A percentile compares a stretch with the other conserved stretches of the same genome.
Conservation (phyloP, 1,284 basidiomycete species). For the Coriolopsis trogii region DNA sequence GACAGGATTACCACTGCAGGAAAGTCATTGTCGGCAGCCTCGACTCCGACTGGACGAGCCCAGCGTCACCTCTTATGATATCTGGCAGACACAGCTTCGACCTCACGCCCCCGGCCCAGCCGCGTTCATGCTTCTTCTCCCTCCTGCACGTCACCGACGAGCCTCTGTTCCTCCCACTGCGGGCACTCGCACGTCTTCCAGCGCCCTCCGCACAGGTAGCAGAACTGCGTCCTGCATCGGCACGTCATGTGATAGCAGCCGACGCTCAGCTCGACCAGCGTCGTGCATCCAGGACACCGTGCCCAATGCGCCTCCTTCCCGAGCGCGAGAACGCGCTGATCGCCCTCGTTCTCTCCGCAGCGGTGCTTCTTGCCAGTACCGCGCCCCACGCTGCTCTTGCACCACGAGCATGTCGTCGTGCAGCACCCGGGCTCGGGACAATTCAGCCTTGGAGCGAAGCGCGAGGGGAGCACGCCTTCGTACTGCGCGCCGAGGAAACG, state of each 20-base stretch:
- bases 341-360: constrained; percentile 20
- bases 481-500: constrained; percentile 37
- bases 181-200: constrained; percentile 45
- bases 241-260: constrained; percentile 54
- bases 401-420: constrained; percentile 30
- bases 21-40: too few species aligned
- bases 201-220: constrained; percentile 39
- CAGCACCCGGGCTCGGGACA: constrained; percentile 29
- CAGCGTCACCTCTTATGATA: too few species aligned
- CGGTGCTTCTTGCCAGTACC: constrained; percentile 13
- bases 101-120: too few species aligned
- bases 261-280: constrained; percentile 43
- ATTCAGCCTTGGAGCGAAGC: constrained; percentile 2
- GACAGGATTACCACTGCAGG: too few species aligned
- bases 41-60: too few species aligned
- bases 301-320: constrained; percentile 41
- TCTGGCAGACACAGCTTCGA: too few species aligned
- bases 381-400: constrained; percentile 20
- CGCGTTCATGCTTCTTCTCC: constrained; percentile 32
- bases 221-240: constrained; percentile 35
- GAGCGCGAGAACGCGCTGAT: constrained; percentile 35
- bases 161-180: constrained; percentile 44
- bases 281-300: constrained; percentile 46
- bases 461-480: constrained; percentile 9
- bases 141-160: constrained; percentile 38